These are phyloP conservation scores for Kuraishia molischiana DNA, from an alignment of 805 yeast species.

Conservation along the genomic window DNA sequence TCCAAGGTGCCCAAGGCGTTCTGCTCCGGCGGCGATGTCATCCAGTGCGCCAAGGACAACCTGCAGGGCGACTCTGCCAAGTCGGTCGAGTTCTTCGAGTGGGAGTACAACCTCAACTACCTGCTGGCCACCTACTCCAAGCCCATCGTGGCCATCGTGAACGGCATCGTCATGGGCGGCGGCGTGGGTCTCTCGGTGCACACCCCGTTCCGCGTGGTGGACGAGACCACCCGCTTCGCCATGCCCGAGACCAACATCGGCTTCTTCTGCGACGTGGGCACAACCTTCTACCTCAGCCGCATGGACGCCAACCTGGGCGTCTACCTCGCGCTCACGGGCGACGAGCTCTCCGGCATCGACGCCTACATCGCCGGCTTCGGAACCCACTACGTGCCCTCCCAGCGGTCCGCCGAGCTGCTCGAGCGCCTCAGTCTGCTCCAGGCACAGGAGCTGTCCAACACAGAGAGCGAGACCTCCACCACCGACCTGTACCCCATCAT, in stretches of 20 bases:
- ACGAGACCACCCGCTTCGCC: constrained; percentile 83
- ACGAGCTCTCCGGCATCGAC: constrained; percentile 66
- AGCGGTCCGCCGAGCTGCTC: constrained; percentile 50
- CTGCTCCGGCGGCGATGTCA: constrained; percentile 96
- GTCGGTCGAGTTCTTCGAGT: constrained; percentile 59
- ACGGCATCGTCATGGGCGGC: constrained; percentile 97
- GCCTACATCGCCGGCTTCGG: constrained; percentile 80
- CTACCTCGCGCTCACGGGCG: constrained; percentile 82
- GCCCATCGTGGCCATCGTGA: constrained; percentile 78
- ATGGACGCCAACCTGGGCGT: constrained; percentile 77
- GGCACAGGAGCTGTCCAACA: not conserved
- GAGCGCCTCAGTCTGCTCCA: constrained; percentile 52
- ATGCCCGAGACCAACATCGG: constrained; percentile 99
- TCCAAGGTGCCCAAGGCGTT: constrained; percentile 63
- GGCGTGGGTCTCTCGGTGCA: constrained; percentile 92
- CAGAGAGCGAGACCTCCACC: constrained; percentile 12
- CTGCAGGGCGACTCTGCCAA: constrained; percentile 30
- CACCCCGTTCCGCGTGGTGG: constrained; percentile 87
- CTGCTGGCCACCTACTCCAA: constrained; percentile 73
- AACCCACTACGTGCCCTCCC: constrained; percentile 77
- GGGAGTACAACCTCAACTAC: constrained; percentile 77
- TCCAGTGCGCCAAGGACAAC: constrained; percentile 61
- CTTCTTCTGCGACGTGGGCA: constrained; percentile 92
- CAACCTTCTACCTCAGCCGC: constrained; percentile 80
- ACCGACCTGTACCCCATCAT: constrained; percentile 45